Evolutionary conservation across 495 filamentous ascomycete genomes (phyloP).

Genomic region (Hyaloscypha variabilis): DNA sequence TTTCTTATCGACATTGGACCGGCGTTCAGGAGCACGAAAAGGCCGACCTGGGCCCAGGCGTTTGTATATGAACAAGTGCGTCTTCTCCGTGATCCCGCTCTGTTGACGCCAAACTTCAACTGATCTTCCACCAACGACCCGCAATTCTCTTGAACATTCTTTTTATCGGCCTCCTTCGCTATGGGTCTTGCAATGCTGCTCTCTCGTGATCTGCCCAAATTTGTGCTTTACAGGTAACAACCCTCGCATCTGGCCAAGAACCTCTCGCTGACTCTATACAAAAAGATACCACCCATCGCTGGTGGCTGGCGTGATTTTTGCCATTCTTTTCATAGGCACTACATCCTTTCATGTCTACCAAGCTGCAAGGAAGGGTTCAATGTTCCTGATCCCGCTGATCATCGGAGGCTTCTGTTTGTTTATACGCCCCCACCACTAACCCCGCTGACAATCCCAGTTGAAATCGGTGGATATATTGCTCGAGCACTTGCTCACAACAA

Average conservation of each 20-base stretch:
- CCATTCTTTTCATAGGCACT: conserved; percentile 49
- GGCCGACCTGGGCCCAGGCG: not conserved
- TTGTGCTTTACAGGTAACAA: conserved; percentile 43
- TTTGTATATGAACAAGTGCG: not conserved
- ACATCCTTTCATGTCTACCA: conserved; percentile 51
- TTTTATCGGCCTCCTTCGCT: not conserved
- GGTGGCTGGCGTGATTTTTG: conserved; percentile 48
- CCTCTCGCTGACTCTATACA: not conserved
- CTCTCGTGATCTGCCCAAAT: conserved; percentile 27
- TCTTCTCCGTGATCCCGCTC: not conserved
- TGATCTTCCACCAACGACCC: not conserved
- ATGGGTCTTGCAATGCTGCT: not conserved
- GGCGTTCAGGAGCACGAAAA: not conserved
- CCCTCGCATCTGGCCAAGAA: conserved; percentile 30
- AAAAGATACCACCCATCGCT: conserved; percentile 49
- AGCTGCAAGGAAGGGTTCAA: conserved; percentile 47
- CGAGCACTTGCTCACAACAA: conserved; percentile 42
- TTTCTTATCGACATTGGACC: not conserved
- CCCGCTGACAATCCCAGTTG: conserved; percentile 30
- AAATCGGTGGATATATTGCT: conserved; percentile 47
- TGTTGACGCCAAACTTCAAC: not conserved
- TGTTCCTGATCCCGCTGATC: conserved; percentile 60
- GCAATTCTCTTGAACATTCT: not conserved
- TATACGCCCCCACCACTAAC: not conserved
- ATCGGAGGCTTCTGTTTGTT: conserved; percentile 59